Base-by-base conservation (phyloP, 495 filamentous ascomycete species). In the Neurospora terricola region DNA sequence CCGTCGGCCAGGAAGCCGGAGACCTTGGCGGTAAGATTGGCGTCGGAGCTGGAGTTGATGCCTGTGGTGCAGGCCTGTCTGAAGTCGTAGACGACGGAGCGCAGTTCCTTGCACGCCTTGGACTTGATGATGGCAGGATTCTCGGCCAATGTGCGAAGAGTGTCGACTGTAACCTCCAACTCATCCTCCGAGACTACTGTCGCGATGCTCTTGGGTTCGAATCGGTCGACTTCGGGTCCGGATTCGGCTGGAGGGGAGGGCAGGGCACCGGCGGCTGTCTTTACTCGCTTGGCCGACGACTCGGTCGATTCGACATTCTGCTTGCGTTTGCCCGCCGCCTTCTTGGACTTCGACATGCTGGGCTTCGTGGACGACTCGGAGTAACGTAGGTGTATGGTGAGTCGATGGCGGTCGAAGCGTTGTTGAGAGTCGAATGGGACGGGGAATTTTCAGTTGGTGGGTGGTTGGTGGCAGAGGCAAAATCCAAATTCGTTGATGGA, bases 61-160 rank as follows among this genome's bases (percentile, higher is more conserved):
- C 83, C 84, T 21, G 82, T 84, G 27, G 80, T 81, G 71, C 82
- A 85, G 23, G 83, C 83, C 71, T 83, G 78, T 16, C 81, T 82
- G 72, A 86, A 86, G 38, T 83, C 81, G 73, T 84, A 84, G 14
- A 84, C 84, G 21, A 83, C 84, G 7, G 79, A 80, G 30, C 83
- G 76, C n/a, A 86, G 74, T 71, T 83, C 82, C 70, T 82, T 85
- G 76, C 83, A 85, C 27, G 78, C 79, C 73, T 84, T 83, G 2
- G 83, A 80, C 74, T 85, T 85, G 72, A 85, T 82, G 3, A 86
- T 73, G 62, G 48, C 73, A 3, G 84, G 84, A 74, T 86, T 77
- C 38, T 81, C 74, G 9, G 83, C 71, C 4, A 86, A 79, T 1
- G 80, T 76, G 0, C 72, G 76, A 1, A 86, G 79, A 7, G 83